phyloP scores from a whole-genome alignment of 441 rosid species.

The Gossypium schwendimanii region DNA sequence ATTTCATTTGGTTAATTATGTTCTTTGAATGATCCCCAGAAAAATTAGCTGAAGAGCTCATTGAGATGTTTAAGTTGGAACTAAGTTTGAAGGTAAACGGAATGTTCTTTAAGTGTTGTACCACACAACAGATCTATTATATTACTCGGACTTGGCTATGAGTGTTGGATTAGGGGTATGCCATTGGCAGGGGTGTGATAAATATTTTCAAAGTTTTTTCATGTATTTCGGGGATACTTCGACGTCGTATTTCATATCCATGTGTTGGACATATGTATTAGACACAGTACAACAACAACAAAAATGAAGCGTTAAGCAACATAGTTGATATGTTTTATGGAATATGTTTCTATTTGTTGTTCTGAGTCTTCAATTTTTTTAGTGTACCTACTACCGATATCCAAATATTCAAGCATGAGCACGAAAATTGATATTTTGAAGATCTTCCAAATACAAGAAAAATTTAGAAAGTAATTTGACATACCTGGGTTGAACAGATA shows the following conservation, averaged over 20 bases:
- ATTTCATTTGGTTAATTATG: neutral
- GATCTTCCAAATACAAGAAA: neutral
- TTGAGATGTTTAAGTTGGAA: conserved; percentile 62
- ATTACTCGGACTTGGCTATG: neutral
- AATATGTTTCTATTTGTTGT: neutral
- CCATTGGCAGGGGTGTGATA: neutral
- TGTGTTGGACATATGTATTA: neutral
- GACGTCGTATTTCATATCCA: neutral
- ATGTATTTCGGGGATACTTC: neutral
- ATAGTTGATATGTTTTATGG: neutral
- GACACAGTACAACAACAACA: neutral
- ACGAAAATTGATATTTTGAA: neutral
- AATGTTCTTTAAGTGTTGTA: neutral
- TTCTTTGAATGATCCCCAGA: conserved; percentile 36
- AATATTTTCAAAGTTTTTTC: neutral
- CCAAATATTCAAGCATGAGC: neutral
- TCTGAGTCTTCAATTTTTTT: neutral
- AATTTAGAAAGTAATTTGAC: neutral
- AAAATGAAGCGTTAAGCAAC: neutral
- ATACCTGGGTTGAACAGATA: neutral
- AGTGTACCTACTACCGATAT: neutral
- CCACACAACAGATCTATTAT: neutral
- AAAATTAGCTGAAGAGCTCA: conserved; percentile 63
- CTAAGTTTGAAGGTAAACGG: conserved; percentile 58
- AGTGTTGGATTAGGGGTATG: neutral